A percentile compares a stretch with the other conserved stretches of the same genome.
These are phyloP conservation scores for Mangifera indica DNA, from an alignment of 345 rosid genomes.

Conservation along the genomic window DNA sequence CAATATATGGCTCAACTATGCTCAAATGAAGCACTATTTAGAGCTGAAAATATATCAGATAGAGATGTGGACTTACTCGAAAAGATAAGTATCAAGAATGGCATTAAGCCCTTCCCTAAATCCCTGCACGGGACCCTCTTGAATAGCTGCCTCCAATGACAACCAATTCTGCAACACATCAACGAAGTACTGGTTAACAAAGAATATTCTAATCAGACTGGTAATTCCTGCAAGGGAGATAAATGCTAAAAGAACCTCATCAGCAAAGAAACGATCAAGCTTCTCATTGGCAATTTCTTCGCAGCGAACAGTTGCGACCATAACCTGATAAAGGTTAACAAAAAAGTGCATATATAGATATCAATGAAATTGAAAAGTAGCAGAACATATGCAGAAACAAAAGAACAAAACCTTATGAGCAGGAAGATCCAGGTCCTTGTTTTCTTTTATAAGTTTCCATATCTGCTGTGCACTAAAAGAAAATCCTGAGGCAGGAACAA, in stretches of 20 bases:
- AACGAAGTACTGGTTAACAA: conserved; percentile 10
- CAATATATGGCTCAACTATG: no score
- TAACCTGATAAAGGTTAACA: conserved; percentile 50
- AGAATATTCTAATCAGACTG: conserved; percentile 13
- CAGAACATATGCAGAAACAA: not conserved
- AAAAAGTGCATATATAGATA: not conserved
- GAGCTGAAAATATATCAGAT: no score
- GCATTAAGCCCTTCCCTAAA: no score
- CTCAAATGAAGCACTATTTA: no score
- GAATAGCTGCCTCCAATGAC: no score
- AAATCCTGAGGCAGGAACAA: conserved; percentile 88
- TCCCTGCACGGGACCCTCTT: no score
- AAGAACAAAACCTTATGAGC: conserved; percentile 68
- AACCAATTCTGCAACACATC: conserved; percentile 33
- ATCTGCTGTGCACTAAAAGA: conserved; percentile 75
- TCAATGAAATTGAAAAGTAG: conserved; percentile 10
- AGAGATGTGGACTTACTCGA: no score
- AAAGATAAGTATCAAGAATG: no score
- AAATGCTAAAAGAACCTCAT: conserved; percentile 39
- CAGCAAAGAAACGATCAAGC: conserved; percentile 41
- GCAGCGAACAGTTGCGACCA: conserved; percentile 92
- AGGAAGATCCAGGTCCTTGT: conserved; percentile 91
- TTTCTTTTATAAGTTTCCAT: conserved; percentile 80
- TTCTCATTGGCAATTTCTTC: conserved; percentile 82
- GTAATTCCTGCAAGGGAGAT: conserved; percentile 7